Evolutionary conservation across 1,284 basidiomycete species (phyloP).

Genomic region (Cutaneotrichosporon cavernicola): DNA sequence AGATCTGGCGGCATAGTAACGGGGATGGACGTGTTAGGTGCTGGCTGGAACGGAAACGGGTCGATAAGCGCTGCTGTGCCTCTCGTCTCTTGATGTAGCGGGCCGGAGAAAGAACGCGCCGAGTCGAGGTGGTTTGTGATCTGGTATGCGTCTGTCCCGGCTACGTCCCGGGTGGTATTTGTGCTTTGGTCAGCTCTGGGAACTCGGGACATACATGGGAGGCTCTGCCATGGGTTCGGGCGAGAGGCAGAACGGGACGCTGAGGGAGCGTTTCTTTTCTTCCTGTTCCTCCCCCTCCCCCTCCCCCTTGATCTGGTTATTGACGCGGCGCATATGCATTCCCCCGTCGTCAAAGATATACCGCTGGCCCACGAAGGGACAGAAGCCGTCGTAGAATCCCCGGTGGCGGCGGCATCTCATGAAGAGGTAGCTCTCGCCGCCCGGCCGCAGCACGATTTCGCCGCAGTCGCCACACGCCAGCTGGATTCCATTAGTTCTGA

Average conservation of each 20-base stretch:
- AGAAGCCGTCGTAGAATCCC: constrained; percentile 2
- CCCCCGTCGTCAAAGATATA: not conserved
- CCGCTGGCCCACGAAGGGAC: not conserved
- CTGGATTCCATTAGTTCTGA: not conserved
- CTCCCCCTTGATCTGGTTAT: not conserved
- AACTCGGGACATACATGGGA: not conserved
- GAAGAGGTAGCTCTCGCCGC: not conserved
- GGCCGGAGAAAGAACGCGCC: no score
- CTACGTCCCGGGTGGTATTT: not conserved
- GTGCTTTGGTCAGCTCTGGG: no score
- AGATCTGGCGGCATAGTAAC: not conserved
- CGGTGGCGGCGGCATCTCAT: not conserved
- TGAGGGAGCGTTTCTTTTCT: not conserved
- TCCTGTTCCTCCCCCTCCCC: not conserved
- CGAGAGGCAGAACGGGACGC: not conserved
- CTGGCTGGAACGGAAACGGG: not conserved
- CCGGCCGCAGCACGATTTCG: not conserved
- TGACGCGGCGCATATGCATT: not conserved
- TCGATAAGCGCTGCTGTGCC: not conserved
- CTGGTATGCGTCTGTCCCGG: not conserved
- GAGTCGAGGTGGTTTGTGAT: no score
- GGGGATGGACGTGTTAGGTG: not conserved
- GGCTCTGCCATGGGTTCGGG: not conserved
- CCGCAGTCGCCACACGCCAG: not conserved
- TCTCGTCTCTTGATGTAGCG: no score